These are phyloP conservation scores for Taxawa tesnikishii DNA, from an alignment of 2,329 filamentous ascomycete species.

Conservation along the genomic window DNA sequence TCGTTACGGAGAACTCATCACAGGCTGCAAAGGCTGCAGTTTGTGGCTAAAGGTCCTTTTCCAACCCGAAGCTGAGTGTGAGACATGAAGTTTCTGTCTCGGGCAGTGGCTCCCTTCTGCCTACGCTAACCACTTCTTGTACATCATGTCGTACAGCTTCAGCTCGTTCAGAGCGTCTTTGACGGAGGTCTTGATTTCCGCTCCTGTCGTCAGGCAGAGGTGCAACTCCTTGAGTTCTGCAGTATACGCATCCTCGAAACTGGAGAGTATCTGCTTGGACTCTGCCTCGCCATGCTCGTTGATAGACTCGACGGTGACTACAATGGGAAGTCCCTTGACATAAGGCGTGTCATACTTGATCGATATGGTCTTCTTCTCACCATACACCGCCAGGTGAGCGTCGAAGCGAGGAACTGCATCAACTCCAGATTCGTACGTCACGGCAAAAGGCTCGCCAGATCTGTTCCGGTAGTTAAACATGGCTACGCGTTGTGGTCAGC, in stretches of 20 bases:
- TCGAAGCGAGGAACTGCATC: constrained; percentile 42
- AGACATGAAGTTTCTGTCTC: too few relatives aligned
- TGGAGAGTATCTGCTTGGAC: constrained; percentile 22
- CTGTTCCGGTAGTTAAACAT: constrained; percentile 31
- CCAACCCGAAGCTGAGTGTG: constrained; percentile 30
- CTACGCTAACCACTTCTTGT: constrained; percentile 10
- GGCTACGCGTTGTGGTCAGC: constrained; percentile 15
- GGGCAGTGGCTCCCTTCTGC: too few relatives aligned
- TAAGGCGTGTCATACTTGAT: constrained; percentile 47
- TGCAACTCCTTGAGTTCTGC: constrained; percentile 29
- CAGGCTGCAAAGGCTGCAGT: constrained; percentile 51
- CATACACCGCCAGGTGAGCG: constrained; percentile 41
- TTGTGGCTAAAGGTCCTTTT: constrained; percentile 51
- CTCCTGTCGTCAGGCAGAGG: constrained; percentile 24
- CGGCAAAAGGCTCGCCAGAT: constrained; percentile 27
- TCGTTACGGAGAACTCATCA: constrained; percentile 42
- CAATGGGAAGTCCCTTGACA: constrained; percentile 42
- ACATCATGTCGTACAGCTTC: constrained; percentile 20
- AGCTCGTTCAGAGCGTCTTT: constrained; percentile 30
- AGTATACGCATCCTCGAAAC: constrained; percentile 37
- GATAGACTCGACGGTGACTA: constrained; percentile 34
- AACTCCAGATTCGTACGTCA: constrained; percentile 46
- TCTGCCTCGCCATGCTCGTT: constrained; percentile 20
- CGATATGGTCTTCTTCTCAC: constrained; percentile 39
- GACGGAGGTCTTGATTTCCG: constrained; percentile 27